These are phyloP conservation scores for Somion occarium DNA, from an alignment of 1,284 basidiomycete species.

Conservation along the genomic window DNA sequence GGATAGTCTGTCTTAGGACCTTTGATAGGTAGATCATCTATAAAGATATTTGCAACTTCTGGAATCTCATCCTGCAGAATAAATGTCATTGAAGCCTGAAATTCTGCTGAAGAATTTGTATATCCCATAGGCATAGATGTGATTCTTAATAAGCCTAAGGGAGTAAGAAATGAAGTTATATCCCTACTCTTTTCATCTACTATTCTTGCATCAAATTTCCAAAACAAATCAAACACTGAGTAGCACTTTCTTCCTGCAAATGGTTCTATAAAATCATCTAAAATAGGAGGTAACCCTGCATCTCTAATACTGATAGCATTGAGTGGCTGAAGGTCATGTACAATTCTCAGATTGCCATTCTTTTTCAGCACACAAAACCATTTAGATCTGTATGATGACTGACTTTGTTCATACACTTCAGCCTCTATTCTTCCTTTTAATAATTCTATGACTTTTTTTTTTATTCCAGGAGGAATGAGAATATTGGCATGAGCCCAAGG, in stretches of 20 bases:
- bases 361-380: constrained; percentile 40
- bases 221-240: constrained; percentile 12
- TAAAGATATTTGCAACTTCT: constrained; percentile 25
- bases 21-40: constrained; percentile 26
- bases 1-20: constrained; percentile 19
- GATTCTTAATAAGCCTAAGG: constrained; percentile 19
- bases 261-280: constrained; percentile 15
- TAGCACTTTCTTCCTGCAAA: constrained; percentile 12
- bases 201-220: constrained; percentile 12
- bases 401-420: constrained; percentile 33
- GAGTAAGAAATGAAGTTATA: constrained; percentile 16
- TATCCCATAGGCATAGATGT: constrained; percentile 32
- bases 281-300: constrained; percentile 11
- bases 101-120: constrained; percentile 32
- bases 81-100: constrained; percentile 29
- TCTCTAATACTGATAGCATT: constrained; percentile 14
- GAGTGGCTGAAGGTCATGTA: constrained; percentile 29
- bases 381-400: constrained; percentile 31
- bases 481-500: constrained; percentile 35
- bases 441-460: constrained; percentile 27
- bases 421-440: constrained; percentile 27
- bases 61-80: constrained; percentile 34
- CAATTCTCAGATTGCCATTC: constrained; percentile 29
- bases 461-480: constrained; percentile 34
- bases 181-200: constrained; percentile 24